phyloP scores from a whole-genome alignment of 202 grass and related monocot species.

The Setaria italica region DNA sequence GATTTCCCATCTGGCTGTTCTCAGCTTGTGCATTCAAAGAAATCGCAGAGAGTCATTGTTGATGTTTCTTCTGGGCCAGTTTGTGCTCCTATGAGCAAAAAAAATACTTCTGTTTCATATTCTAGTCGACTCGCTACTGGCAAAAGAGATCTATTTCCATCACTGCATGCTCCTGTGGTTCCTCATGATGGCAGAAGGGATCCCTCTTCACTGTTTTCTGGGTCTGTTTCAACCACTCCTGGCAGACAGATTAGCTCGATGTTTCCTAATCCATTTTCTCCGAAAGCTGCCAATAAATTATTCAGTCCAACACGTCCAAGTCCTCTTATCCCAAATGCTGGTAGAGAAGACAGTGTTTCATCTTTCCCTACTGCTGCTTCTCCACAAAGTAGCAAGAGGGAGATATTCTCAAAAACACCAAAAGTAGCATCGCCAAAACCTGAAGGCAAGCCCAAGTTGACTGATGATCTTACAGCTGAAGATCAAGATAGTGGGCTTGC shows the following conservation, averaged over 20 bases:
- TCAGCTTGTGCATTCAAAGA: slow-evolving; percentile 78
- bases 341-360: slow-evolving; percentile 36
- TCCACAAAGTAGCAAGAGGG: slow-evolving; percentile 32
- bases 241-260: slow-evolving; percentile 29
- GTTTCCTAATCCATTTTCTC: slow-evolving; percentile 39
- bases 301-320: slow-evolving; percentile 43
- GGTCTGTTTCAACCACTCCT: slow-evolving; percentile 39
- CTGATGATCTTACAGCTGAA: slow-evolving; percentile 50
- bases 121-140: slow-evolving; percentile 32
- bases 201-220: slow-evolving; percentile 26
- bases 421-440: slow-evolving; percentile 48
- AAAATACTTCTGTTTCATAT: slow-evolving; percentile 33
- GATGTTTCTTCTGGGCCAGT: slow-evolving; percentile 66
- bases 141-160: slow-evolving; percentile 42
- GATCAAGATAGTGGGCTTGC: slow-evolving; percentile 24
- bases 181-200: slow-evolving; percentile 41
- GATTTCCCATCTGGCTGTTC: slow-evolving; percentile 74
- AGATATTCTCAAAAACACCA: slow-evolving; percentile 39
- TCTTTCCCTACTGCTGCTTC: slow-evolving; percentile 40
- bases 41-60: slow-evolving; percentile 59
- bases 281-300: slow-evolving; percentile 39
- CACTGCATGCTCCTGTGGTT: slow-evolving; percentile 34
- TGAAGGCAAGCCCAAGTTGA: slow-evolving; percentile 31
- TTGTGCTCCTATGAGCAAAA: slow-evolving; percentile 45
- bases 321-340: slow-evolving; percentile 39